Conservation (phyloP, 2,329 filamentous ascomycete species). For the Mycosphaerelloides madeirae region DNA sequence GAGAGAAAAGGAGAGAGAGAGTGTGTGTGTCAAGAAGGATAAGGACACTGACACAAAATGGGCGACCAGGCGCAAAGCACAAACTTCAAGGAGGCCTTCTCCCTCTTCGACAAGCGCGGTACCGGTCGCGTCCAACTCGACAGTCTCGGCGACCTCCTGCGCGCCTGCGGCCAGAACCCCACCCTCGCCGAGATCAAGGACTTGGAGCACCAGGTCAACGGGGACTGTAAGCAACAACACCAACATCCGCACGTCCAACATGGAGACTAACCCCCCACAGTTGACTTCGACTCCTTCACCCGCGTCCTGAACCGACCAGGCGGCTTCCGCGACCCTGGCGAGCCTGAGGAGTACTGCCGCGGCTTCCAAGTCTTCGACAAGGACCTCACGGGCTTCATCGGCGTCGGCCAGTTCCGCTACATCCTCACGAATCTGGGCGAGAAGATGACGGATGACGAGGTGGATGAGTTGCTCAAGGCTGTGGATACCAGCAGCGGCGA, state of each 20-base stretch:
- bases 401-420: constrained; percentile 95
- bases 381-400: constrained; percentile 96
- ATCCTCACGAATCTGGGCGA: constrained; percentile 94
- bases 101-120: constrained; percentile 98
- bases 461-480: constrained; percentile 96
- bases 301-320: constrained; percentile 95
- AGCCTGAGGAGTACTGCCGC: constrained; percentile 96
- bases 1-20: background rate
- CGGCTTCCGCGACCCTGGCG: constrained; percentile 95
- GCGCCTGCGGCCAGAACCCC: constrained; percentile 96
- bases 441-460: constrained; percentile 99
- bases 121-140: constrained; percentile 85
- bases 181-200: constrained; percentile 89
- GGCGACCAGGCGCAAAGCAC: constrained; percentile 69
- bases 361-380: constrained; percentile 99
- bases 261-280: constrained; percentile 44
- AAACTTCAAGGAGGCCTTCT: constrained; percentile 99
- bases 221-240: constrained; percentile 73
- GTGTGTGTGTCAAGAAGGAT: no score
- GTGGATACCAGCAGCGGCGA: constrained; percentile 94
- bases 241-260: background rate
- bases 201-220: constrained; percentile 81
- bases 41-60: constrained; percentile 24
- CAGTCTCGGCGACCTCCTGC: constrained; percentile 84
- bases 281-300: constrained; percentile 96